Conservation (phyloP, 1,284 basidiomycete species). For the Moesziomyces globuligerus region DNA sequence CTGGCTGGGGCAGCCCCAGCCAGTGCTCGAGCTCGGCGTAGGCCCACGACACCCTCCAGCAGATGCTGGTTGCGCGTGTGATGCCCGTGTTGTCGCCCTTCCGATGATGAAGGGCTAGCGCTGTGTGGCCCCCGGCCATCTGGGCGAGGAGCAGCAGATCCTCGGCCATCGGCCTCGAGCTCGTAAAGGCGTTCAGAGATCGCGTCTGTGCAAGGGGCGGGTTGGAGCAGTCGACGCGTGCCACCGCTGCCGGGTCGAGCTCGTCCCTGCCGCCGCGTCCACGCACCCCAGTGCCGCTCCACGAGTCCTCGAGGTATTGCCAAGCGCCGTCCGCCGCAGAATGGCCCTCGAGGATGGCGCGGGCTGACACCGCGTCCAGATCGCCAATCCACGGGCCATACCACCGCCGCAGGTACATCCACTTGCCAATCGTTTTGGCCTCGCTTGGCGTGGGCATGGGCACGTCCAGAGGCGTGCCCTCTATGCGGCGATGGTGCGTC, state of each 20-base stretch:
- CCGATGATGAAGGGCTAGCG: neutral
- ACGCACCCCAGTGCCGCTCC: constrained; percentile 1
- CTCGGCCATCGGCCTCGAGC: constrained; percentile 7
- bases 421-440: too few relatives aligned
- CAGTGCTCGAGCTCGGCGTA: constrained; percentile 1
- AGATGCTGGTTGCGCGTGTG: neutral
- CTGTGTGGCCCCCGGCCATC: constrained; percentile 9
- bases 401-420: constrained; percentile 12
- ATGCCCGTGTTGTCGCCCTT: neutral
- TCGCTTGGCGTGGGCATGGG: neutral
- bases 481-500: neutral
- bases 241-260: too few relatives aligned
- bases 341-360: constrained; percentile 11
- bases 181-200: neutral
- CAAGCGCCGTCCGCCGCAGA: constrained; percentile 3
- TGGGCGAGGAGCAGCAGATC: constrained; percentile 10
- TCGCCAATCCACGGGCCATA: constrained; percentile 11
- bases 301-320: neutral
- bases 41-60: neutral
- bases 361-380: constrained; percentile 10
- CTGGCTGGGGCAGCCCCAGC: constrained; percentile 5
- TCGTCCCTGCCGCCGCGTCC: neutral
- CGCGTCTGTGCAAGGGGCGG: neutral
- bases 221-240: neutral
- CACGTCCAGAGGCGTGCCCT: neutral